Percentiles rank a stretch among this genome's conserved stretches.
phyloP scores from a whole-genome alignment of 2,329 filamentous ascomycete species.

The Calonectria ilicicola region DNA sequence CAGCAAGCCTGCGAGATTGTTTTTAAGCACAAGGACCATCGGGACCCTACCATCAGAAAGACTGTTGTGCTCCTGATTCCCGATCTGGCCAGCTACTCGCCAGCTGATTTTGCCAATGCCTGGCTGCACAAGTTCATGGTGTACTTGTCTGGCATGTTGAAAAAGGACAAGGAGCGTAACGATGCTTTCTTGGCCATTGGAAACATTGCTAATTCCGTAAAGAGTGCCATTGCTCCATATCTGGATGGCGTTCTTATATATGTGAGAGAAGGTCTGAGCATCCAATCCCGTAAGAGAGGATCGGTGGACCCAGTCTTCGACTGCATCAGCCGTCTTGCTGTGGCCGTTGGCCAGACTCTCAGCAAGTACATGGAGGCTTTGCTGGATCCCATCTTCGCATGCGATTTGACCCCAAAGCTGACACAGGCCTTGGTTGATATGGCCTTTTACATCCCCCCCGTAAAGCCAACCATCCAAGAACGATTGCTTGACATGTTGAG shows the following conservation, averaged over 20 bases:
- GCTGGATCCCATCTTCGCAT: constrained; percentile 96
- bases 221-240: constrained; percentile 94
- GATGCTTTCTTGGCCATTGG: constrained; percentile 96
- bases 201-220: constrained; percentile 95
- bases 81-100: constrained; percentile 91
- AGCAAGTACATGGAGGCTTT: constrained; percentile 99
- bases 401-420: constrained; percentile 91
- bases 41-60: constrained; percentile 86
- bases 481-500: constrained; percentile 95
- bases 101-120: constrained; percentile 85
- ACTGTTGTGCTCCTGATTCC: constrained; percentile 94
- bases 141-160: constrained; percentile 91
- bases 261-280: constrained; percentile 88
- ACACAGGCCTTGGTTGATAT: constrained; percentile 98
- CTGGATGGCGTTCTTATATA: constrained; percentile 94
- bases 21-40: constrained; percentile 91
- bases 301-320: constrained; percentile 89
- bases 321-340: constrained; percentile 95
- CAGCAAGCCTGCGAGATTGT: constrained; percentile 93
- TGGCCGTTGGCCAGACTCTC: constrained; percentile 94
- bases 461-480: constrained; percentile 93
- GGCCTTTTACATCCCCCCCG: constrained; percentile 97
- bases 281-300: constrained; percentile 77
- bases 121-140: constrained; percentile 98
- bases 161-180: constrained; percentile 94